Conservation (phyloP, 1,139 yeast genomes). For the Blastobotrys apis region DNA sequence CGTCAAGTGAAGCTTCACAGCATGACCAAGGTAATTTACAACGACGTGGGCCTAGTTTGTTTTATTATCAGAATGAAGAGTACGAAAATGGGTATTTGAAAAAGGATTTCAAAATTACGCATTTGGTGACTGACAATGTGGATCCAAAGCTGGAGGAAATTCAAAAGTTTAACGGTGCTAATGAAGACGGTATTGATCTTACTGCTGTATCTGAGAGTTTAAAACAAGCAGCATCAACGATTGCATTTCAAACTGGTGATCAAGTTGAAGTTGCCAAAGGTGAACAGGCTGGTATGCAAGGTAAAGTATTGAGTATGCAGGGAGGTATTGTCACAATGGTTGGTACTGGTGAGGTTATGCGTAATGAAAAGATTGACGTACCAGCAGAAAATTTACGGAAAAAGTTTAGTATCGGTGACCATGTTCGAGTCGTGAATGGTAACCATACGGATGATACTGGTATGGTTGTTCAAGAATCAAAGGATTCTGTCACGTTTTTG, state of each 20-base stretch:
- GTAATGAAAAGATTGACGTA: constrained; percentile 54
- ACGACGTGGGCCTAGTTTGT: constrained; percentile 71
- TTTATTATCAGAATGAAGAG: constrained; percentile 78
- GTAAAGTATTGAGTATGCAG: constrained; percentile 68
- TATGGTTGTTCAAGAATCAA: constrained; percentile 75
- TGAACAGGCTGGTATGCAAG: constrained; percentile 87
- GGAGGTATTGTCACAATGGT: constrained; percentile 59
- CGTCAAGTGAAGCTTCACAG: constrained; percentile 53
- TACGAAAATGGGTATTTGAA: constrained; percentile 81
- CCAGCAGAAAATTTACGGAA: constrained; percentile 81
- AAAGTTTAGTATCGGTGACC: constrained; percentile 87
- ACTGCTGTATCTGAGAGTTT: constrained; percentile 80
- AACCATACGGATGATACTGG: constrained; percentile 93
- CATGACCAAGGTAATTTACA: constrained; percentile 55
- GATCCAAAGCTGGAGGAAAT: constrained; percentile 87
- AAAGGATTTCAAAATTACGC: constrained; percentile 82
- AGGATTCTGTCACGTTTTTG: constrained; percentile 82
- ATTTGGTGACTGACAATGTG: constrained; percentile 75
- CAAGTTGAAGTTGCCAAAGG: constrained; percentile 88
- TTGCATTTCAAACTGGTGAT: constrained; percentile 87
- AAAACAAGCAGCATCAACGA: constrained; percentile 55
- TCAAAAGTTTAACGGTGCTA: constrained; percentile 69
- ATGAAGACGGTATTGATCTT: constrained; percentile 79
- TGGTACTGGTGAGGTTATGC: constrained; percentile 50
- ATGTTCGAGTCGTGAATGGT: constrained; percentile 88